Base-by-base conservation (phyloP, 176 grass and related monocot species). In the Chrysopogon serrulatus region DNA sequence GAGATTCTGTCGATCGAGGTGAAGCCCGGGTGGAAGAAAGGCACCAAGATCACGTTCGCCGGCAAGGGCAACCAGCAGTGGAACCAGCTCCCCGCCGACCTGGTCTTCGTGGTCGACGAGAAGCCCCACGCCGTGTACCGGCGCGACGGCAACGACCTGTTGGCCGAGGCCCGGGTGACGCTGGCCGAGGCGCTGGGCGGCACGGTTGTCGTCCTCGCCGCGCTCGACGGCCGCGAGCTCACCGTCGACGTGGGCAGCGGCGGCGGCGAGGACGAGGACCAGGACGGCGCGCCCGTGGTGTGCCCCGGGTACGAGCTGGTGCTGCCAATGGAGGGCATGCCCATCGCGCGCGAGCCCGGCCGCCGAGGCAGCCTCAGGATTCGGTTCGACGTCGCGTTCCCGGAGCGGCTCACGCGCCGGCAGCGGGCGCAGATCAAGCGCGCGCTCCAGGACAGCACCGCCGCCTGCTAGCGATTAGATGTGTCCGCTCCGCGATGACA, bases 21-120 rank as follows among this genome's bases (percentile, higher is more conserved):
- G 76, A 92, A 97, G 79, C 89, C 94, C 2, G 94, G 94, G 74
- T 97, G 92, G 94, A 97, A 94, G 81, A 91, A 91, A 19, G 92
- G 94, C 11, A 97, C 94, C 1, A 97, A 94, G 62, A 88, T 97
- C 66, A 97, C 94, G 30, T 92, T 92, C 65, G 83, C 89, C 11
- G 76, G 87, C 2, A 97, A 92, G 74, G 92, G 90, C 2, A 90
- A 87, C 67, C 85, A 92, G 28, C 79, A 80, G 34, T 69, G 48
- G 54, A 85, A 69, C 73, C 78, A 92, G 53, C 26, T 79, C 6
- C 71, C 87, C 0, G 80, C 89, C 1, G 92, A 97, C 59, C 83
- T 97, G 9, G 56, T 94, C 6, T 97, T 94, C 71, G 87, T 92
- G 16, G 73, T 97, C 44, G 92, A 94, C 16, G 94, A 97, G 83